Base-by-base conservation (phyloP, 495 filamentous ascomycete genomes). In the Immersiella caudata region DNA sequence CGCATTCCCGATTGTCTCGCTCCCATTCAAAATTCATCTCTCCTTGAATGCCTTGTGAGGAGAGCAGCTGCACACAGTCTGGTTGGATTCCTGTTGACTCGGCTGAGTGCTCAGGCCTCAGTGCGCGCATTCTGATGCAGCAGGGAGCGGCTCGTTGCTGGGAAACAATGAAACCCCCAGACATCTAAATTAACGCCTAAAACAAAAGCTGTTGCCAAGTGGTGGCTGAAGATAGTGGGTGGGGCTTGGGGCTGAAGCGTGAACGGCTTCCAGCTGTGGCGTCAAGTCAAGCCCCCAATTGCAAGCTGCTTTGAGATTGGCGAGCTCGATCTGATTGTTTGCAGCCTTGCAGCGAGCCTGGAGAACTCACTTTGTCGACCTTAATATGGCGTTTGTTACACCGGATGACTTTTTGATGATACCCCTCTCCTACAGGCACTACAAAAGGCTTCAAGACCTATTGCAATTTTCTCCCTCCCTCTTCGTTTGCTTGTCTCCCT, bases 151-250 rank as follows among this genome's bases (percentile, higher is more conserved):
- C 60, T 62, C 35, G 60, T 62, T 62, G 60, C 60, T 50, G 9
- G 60, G 60, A 49, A 18, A 62, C 57, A 60, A 36, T 55, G 52
- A 55, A 55, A 55, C 52, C 52, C 49, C 52, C 52, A 55, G 52
- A 55, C 25, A 55, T 2, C 40, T 55, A 55, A 14, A 55, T 55
- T 55, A 22, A 11, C 20, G 24, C 52, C 20, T 26, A n/a, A 52
- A 22, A 18, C 21, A 9, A 22, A 18, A 18, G 33, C 33, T 36
- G 33, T 18, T 14, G 40, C 40, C 40, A 46, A 46, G 40, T 12
- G 5, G 40, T 46, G 40, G 40, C 40, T 46, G 11, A 46, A 4
- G 5, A 14, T 46, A 12, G 11, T 18, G 40, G 11, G 40, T 46
- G 40, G 40, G 40, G 40, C 9, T 14, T 46, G 40, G 40, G 40